These are phyloP conservation scores for Bacidia rubella DNA, from an alignment of 495 filamentous ascomycete species.

Conservation along the genomic window DNA sequence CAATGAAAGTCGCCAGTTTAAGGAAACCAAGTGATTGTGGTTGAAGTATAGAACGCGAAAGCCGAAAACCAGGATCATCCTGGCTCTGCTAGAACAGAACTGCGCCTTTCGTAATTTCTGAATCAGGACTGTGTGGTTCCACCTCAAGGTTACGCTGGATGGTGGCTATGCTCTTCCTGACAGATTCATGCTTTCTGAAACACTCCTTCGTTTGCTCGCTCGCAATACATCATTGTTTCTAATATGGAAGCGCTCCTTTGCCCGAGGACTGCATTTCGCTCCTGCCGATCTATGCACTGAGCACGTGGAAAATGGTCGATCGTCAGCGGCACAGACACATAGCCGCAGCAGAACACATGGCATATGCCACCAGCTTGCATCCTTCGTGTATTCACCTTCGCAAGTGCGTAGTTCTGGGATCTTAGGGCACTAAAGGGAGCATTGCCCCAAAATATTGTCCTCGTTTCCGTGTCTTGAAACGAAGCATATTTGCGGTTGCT, in stretches of 20 bases:
- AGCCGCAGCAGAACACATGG: neutral
- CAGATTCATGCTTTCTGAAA: neutral
- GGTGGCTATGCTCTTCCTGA: neutral
- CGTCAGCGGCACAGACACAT: neutral
- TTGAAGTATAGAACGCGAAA: neutral
- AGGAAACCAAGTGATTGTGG: too few relatives aligned
- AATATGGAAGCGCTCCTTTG: too few relatives aligned
- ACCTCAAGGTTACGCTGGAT: neutral
- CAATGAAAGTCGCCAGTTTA: too few relatives aligned
- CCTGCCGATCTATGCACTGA: slow-evolving; percentile 5
- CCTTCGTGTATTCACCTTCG: neutral
- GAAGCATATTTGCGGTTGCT: neutral
- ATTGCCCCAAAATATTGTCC: neutral
- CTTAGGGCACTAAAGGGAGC: too few relatives aligned
- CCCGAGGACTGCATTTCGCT: neutral
- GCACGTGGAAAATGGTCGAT: slow-evolving; percentile 1
- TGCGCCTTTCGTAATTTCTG: neutral
- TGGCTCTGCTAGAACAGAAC: neutral
- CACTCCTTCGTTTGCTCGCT: neutral
- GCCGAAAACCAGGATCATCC: neutral
- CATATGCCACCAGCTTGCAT: neutral
- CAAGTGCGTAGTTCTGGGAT: too few relatives aligned
- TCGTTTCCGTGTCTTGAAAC: neutral
- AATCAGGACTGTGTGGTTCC: neutral
- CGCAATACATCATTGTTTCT: too few relatives aligned